Base-by-base conservation (phyloP, 495 filamentous ascomycete genomes). In the Penicillium pancosmium region DNA sequence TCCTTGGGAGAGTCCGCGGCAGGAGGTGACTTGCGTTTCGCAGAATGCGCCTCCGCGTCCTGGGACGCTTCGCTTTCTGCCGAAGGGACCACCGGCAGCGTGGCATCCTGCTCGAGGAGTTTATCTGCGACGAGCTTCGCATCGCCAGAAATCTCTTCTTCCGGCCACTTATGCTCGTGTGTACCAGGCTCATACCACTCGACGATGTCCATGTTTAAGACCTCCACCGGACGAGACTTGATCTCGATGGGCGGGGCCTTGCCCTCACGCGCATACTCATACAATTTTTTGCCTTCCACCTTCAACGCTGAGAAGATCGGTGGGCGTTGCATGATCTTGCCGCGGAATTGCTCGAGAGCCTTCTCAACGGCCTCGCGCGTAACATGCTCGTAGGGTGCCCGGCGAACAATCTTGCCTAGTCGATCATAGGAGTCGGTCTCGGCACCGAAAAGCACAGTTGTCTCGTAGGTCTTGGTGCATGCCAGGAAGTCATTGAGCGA, bases 181-280 rank as follows among this genome's bases (percentile, higher is more conserved):
- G 82, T 88, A 1, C 91, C 92, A 4, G 88, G 88, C 59, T 93
- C 90, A 72, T 91, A 86, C 88, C 92, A 98, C 70, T 96, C 90
- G 40, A 93, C 63, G 55, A 98, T 66, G 67, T 95, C 88, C 61
- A 98, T 69, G 23, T 89, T 81, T 48, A 79, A 64, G 1, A 94
- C 91, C 52, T 89, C 86, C 4, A 98, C 89, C 0, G 88, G 85
- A 52, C 94, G 73, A 56, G 87, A 80, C 71, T 91, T 80, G 52
- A 99, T 94, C 73, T 95, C 90, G 55, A 86, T 77, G 3, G 93
- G 93, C 8, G 93, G 84, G 52, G 87, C 81, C 68, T 88, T 91
- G 2, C 95, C 95, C 68, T 90, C 91, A 13, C 95, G 79, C 27
- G 95, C 95, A 75, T 98, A 98, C 78, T 99, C 92, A 66, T 98